These are phyloP conservation scores for Anthoceros angustus DNA, from an alignment of 225 moss, liverwort and hornwort species.

Conservation along the genomic window DNA sequence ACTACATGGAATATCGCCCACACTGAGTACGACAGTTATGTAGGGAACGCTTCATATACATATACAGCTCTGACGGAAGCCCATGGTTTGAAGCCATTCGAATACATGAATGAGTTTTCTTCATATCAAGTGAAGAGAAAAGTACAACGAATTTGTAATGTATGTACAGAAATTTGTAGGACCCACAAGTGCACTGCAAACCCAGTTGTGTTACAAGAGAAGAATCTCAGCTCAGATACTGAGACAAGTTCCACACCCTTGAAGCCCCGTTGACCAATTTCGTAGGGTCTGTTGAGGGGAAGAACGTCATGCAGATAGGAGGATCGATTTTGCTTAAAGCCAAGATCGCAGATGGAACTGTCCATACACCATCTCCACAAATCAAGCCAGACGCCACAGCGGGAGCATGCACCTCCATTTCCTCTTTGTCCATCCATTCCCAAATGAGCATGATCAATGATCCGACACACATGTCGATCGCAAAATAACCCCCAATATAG, in stretches of 20 bases:
- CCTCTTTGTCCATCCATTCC: constrained; percentile 40
- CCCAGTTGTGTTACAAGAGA: too few species aligned
- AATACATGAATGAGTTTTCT: too few species aligned
- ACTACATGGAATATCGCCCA: too few species aligned
- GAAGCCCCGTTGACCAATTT: neutral
- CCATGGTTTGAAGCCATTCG: too few species aligned
- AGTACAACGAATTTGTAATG: too few species aligned
- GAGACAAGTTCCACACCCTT: neutral
- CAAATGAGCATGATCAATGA: constrained; percentile 46
- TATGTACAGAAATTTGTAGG: too few species aligned
- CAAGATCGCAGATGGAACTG: constrained; percentile 52
- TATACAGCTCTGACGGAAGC: too few species aligned
- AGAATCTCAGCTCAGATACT: neutral
- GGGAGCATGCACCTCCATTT: constrained; percentile 40
- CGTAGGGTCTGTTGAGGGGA: constrained; percentile 12
- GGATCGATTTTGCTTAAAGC: constrained; percentile 55
- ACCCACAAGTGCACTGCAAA: too few species aligned
- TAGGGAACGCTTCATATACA: too few species aligned
- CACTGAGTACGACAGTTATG: too few species aligned
- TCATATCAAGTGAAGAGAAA: too few species aligned
- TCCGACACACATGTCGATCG: constrained; percentile 87
- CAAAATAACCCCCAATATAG: constrained; percentile 79
- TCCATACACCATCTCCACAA: constrained; percentile 90
- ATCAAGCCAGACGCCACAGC: constrained; percentile 74
- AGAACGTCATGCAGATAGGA: constrained; percentile 83